Evolutionary conservation across 129 eudicot species (phyloP), one percentile per base, ranked within the genome.

Genomic region (Centaurea solstitialis): DNA sequence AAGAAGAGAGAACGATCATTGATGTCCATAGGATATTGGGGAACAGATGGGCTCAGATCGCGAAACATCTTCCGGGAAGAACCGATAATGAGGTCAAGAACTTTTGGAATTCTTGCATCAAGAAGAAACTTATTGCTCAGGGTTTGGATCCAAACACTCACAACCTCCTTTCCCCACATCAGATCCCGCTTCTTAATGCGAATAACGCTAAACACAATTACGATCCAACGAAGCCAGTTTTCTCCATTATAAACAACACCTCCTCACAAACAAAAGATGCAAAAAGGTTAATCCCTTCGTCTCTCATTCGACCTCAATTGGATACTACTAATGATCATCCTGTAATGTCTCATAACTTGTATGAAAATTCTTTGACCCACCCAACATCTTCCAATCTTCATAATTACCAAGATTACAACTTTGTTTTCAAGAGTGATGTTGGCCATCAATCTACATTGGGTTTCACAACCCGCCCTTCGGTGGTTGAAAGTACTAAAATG

Each of bases 101-200:
- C 77, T 93, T 93, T 80, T 93, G 98, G 98, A 93, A 93, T 75
- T 93, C 98, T 72, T 91, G 97, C 83, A 87, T 93, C 82, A 93
- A 89, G 87, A 93, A 93, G 74, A 93, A 93, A 81, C 98, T 93
- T 79, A 88, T 93, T 62, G 83, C 98, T 24, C 97, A 93, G 66
- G 98, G 98, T 50, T 86, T 93, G 82, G 98, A 93, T 76, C 98
- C 98, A 79, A 93, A 89, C 87, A 93, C 98, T 81, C 98, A 93
- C 82, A 93, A 93, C 84, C 98, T 93, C 53, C 91, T 91, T 67
- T 85, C 92, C 3, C 71, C 86, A 30, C 91, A 86, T 74, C 86
- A 76, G n/a, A 82, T 82, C 74, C 83, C 79, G 1, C 70, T 80
- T 76, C 75, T 79, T 53, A 78, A 73, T 53, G 76, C 80, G 33